Conservation (phyloP, 2,329 filamentous ascomycete species). For the Aspergillus eucalypticola region DNA sequence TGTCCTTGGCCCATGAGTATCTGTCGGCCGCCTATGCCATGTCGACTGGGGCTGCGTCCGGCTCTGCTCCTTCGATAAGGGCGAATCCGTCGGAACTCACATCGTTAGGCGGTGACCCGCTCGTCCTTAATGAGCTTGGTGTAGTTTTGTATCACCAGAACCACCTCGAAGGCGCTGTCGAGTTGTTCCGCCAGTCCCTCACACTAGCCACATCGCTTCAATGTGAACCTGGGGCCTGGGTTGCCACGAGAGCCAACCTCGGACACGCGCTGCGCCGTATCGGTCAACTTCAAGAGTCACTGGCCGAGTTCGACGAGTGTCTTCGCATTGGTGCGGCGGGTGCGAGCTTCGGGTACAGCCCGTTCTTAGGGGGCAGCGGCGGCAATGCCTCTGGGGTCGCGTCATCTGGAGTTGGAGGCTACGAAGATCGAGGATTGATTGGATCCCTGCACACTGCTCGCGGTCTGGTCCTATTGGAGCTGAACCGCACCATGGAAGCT, state of each 20-base stretch:
- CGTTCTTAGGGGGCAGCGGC: constrained; percentile 52
- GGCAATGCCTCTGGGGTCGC: constrained; percentile 37
- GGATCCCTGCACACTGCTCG: constrained; percentile 55
- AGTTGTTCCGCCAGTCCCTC: constrained; percentile 76
- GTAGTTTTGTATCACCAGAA: constrained; percentile 94
- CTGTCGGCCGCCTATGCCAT: constrained; percentile 79
- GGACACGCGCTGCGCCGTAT: constrained; percentile 81
- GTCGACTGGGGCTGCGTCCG: constrained; percentile 44
- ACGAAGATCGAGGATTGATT: constrained; percentile 49
- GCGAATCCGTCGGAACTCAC: constrained; percentile 23
- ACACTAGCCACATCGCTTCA: constrained; percentile 76
- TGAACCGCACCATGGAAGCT: constrained; percentile 72
- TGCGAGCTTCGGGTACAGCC: constrained; percentile 73
- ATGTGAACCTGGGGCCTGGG: constrained; percentile 77
- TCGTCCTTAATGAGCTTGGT: constrained; percentile 93
- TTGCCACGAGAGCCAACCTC: constrained; percentile 82
- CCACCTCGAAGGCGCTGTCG: constrained; percentile 70
- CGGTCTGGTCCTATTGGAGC: constrained; percentile 78
- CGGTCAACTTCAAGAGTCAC: constrained; percentile 67
- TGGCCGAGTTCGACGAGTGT: constrained; percentile 83
- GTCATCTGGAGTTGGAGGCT: constrained; percentile 46
- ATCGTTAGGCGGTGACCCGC: constrained; percentile 62
- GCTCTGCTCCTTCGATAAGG: constrained; percentile 29
- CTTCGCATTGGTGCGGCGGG: constrained; percentile 75
- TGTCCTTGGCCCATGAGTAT: constrained; percentile 91